Percentiles rank a stretch among this genome's conserved stretches.
Evolutionary conservation across 176 grass and related monocot genomes (phyloP).

Genomic region (Zoysia japonica): DNA sequence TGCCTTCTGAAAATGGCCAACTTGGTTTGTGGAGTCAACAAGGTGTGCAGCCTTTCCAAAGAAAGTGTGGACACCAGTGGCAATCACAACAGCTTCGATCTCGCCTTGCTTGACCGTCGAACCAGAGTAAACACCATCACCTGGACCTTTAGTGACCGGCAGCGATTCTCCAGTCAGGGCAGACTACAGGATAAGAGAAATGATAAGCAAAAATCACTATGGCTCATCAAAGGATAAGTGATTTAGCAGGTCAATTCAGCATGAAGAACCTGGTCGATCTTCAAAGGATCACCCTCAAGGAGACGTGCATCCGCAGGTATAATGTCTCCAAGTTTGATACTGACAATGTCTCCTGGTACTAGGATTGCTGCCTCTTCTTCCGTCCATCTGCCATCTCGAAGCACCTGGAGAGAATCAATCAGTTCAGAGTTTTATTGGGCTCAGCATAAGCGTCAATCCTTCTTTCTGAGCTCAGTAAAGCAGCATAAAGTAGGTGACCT

Average conservation of each 20-base stretch:
- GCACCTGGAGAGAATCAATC: constrained; percentile 35
- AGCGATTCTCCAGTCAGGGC: constrained; percentile 73
- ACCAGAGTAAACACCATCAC: constrained; percentile 80
- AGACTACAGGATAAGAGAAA: constrained; percentile 40
- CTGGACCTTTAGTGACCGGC: constrained; percentile 66
- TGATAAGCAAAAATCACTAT: background rate
- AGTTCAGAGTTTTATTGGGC: background rate
- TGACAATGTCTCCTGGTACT: constrained; percentile 66
- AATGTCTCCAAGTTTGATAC: constrained; percentile 76
- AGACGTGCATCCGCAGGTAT: constrained; percentile 76
- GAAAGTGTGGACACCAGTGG: constrained; percentile 83
- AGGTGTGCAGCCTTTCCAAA: constrained; percentile 85
- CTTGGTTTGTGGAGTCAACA: constrained; percentile 80
- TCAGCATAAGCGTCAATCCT: background rate
- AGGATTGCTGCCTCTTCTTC: constrained; percentile 69
- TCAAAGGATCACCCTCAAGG: constrained; percentile 74
- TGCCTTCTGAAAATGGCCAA: constrained; percentile 91
- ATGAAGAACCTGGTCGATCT: constrained; percentile 71
- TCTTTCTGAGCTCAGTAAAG: background rate
- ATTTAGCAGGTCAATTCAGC: background rate
- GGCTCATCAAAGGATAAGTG: background rate
- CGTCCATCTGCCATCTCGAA: constrained; percentile 58
- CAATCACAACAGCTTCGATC: constrained; percentile 73
- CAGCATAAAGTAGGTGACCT: constrained; percentile 38
- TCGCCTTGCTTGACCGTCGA: constrained; percentile 81